Conservation (phyloP, 495 filamentous ascomycete genomes). For the Daldinia loculata region DNA sequence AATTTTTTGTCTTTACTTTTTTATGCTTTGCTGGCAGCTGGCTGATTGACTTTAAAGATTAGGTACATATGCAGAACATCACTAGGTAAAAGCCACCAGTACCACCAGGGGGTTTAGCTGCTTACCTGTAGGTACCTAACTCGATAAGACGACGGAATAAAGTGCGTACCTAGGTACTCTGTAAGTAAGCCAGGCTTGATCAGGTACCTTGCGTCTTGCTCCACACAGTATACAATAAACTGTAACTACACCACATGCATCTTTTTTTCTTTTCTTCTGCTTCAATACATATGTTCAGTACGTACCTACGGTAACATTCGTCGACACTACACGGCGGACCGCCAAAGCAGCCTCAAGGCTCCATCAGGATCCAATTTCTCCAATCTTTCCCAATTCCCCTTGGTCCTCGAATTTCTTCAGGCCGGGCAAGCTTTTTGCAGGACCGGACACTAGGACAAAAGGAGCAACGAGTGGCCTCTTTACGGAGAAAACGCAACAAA, state of each 20-base stretch:
- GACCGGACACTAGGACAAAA: constrained; percentile 45
- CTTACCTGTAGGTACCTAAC: neutral
- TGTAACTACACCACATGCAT: too few species aligned
- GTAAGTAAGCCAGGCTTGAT: neutral
- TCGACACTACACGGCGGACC: constrained; percentile 37
- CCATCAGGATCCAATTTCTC: constrained; percentile 43
- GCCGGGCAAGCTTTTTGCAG: constrained; percentile 28
- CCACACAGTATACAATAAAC: neutral
- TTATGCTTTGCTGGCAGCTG: neutral
- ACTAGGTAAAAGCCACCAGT: neutral
- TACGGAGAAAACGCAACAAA: constrained; percentile 49
- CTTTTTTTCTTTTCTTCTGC: neutral
- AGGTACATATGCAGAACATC: neutral
- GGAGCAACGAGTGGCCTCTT: constrained; percentile 40
- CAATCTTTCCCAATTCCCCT: constrained; percentile 34
- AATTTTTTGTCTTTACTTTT: neutral
- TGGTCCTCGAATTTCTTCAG: constrained; percentile 38
- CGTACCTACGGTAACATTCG: constrained; percentile 2
- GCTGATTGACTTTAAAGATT: neutral
- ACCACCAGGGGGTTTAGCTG: neutral
- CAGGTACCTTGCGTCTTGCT: neutral
- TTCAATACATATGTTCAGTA: neutral
- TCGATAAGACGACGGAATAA: neutral
- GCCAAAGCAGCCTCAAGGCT: constrained; percentile 49
- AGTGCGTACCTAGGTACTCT: neutral